Base-by-base conservation (phyloP, 2,329 filamentous ascomycete species). In the Stromatinia cepivora region DNA sequence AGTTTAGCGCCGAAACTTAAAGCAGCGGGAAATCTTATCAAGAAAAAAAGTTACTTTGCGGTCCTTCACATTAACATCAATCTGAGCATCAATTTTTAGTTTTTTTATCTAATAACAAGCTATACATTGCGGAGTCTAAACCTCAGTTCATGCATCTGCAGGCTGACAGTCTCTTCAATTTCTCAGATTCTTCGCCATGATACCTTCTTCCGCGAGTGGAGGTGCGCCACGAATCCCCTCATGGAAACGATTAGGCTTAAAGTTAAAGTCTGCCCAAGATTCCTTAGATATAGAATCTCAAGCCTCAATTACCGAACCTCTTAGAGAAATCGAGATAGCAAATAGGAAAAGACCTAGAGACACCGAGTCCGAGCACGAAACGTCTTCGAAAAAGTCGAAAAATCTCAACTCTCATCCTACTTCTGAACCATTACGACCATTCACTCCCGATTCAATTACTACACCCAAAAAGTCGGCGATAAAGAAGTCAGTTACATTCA, bases 401-500 rank as follows among this genome's bases (percentile, higher is more conserved):
- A 73, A 71, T 63, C 72, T 68, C 64, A 70, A 71, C 68, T 62
- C 56, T 52, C 46, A 36, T 57, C 57, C 36, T 48, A 58, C 65
- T 59, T 54, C 66, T 66, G 31, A 59, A 64, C 46, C 17, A 22
- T 48, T 31, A 67, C 54, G n/a, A 36, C 17, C 72, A 22, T 4
- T 45, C 46, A 56, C 67, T 58, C 61, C 71, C 66, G 67, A 74
- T 73, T 73, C 77, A 75, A 69, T 70, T 39, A 77, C 75, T 50
- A 64, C 61, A 28, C 75, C 76, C 17, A 70, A 70, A 31, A 66
- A 39, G 15, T 57, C 75, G 39, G 71, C 70, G 66, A 76, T 76
- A 52, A 81, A 81, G 71, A 90, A 90, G 77, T 87, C 86, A 5
- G 88, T 91, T 11, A 85, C 87, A 1, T 91, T 91, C 76, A 86